Conservation (phyloP, 495 filamentous ascomycete species). For the Aspergillus olivimuriae region DNA sequence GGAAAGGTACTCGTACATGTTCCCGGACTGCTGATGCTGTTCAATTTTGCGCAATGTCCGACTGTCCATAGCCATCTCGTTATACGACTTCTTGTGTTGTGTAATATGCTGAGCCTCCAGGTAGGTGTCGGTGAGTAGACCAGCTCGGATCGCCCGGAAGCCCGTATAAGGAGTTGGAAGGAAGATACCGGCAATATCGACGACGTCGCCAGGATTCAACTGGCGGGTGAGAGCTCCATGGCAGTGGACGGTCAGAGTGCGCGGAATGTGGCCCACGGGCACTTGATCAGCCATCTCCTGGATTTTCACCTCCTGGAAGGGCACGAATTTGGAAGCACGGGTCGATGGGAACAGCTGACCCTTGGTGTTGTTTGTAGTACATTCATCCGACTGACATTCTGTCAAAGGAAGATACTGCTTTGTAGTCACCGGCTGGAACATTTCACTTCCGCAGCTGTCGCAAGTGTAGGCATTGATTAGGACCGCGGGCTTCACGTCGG, state of each 20-base stretch:
- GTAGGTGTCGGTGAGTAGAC: slow-evolving; percentile 93
- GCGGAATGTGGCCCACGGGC: slow-evolving; percentile 93
- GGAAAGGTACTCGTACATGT: slow-evolving; percentile 89
- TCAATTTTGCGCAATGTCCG: slow-evolving; percentile 74
- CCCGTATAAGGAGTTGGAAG: slow-evolving; percentile 95
- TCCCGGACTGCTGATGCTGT: slow-evolving; percentile 70
- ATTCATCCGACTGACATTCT: slow-evolving; percentile 81
- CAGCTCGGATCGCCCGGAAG: slow-evolving; percentile 92
- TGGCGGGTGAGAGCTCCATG: slow-evolving; percentile 78
- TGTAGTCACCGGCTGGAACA: slow-evolving; percentile 91
- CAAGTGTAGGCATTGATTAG: slow-evolving; percentile 96
- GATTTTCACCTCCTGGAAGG: slow-evolving; percentile 98
- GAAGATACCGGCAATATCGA: slow-evolving; percentile 93
- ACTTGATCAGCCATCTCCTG: slow-evolving; percentile 99
- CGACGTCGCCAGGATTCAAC: slow-evolving; percentile 87
- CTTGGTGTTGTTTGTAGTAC: slow-evolving; percentile 82
- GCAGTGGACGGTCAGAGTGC: slow-evolving; percentile 81
- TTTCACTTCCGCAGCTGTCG: slow-evolving; percentile 91
- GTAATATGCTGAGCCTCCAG: slow-evolving; percentile 87
- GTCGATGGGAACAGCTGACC: slow-evolving; percentile 91
- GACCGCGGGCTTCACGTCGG: slow-evolving; percentile 96
- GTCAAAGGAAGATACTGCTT: slow-evolving; percentile 84
- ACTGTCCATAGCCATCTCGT: slow-evolving; percentile 73
- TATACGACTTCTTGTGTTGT: slow-evolving; percentile 97
- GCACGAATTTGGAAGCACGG: slow-evolving; percentile 89